Conservation (phyloP, 768 basidiomycete genomes). For the Termitomyces sp. region DNA sequence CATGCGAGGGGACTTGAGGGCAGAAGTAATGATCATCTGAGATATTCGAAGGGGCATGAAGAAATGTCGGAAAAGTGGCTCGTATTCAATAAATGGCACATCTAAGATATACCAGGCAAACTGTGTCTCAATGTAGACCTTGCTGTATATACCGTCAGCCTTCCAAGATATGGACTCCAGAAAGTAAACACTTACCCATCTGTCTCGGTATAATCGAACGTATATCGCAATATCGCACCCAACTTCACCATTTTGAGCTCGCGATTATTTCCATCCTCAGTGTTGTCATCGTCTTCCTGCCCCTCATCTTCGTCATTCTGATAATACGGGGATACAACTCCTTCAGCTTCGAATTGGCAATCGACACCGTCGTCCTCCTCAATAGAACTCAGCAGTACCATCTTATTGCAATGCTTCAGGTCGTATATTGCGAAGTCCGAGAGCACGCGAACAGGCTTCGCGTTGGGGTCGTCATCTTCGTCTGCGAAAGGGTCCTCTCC, state of each 20-base stretch:
- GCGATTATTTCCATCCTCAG: conserved; percentile 15
- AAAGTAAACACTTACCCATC: conserved; percentile 39
- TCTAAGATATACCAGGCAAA: conserved; percentile 59
- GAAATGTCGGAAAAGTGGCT: conserved; percentile 38
- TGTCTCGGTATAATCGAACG: conserved; percentile 43
- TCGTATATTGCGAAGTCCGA: conserved; percentile 60
- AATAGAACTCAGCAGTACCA: conserved; percentile 43
- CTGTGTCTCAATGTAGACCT: conserved; percentile 59
- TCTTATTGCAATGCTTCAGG: conserved; percentile 32
- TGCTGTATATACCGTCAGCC: conserved; percentile 28
- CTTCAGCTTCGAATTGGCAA: conserved; percentile 47
- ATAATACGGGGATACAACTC: conserved; percentile 40
- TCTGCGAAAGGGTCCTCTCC: conserved; percentile 36
- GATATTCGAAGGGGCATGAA: conserved; percentile 44
- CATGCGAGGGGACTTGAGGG: conserved; percentile 22
- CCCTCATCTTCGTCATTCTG: conserved; percentile 57
- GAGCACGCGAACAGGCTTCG: conserved; percentile 53
- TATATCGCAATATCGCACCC: conserved; percentile 38
- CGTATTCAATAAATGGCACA: conserved; percentile 40
- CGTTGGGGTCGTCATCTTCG: conserved; percentile 24
- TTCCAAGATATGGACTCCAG: background rate
- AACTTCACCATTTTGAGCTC: conserved; percentile 36
- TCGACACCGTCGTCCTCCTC: conserved; percentile 35
- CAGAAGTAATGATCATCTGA: conserved; percentile 38
- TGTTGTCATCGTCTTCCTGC: conserved; percentile 43